phyloP scores from a whole-genome alignment of 2,329 filamentous ascomycete species.

The Ophiostoma tasmaniense region DNA sequence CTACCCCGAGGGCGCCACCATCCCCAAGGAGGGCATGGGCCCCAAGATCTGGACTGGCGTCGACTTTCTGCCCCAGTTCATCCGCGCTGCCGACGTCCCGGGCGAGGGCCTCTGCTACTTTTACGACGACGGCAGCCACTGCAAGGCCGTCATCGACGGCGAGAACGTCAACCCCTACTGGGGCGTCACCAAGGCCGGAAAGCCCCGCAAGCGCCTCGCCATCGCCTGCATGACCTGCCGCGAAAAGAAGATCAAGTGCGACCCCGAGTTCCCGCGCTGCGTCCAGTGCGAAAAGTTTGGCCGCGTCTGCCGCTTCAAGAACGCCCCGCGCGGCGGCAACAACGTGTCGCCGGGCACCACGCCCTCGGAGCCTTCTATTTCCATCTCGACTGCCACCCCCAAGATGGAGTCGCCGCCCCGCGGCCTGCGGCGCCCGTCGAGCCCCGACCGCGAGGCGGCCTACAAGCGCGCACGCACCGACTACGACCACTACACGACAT shows the following conservation, averaged over 20 bases:
- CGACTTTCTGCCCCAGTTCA: constrained; percentile 58
- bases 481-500: constrained; percentile 37
- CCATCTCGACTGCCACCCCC: no score
- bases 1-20: constrained; percentile 31
- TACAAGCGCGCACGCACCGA: constrained; percentile 43
- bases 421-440: constrained; percentile 23
- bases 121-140: constrained; percentile 76
- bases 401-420: constrained; percentile 32
- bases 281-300: constrained; percentile 90
- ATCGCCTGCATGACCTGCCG: constrained; percentile 90
- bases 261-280: constrained; percentile 79
- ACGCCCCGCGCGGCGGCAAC: constrained; percentile 58
- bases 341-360: constrained; percentile 48
- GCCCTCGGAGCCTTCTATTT: constrained; percentile 42
- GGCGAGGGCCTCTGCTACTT: constrained; percentile 78
- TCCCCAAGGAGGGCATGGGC: constrained; percentile 52
- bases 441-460: constrained; percentile 25
- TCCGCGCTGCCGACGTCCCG: constrained; percentile 56
- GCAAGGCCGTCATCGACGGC: constrained; percentile 75
- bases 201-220: constrained; percentile 81
- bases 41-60: constrained; percentile 63
- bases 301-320: constrained; percentile 73
- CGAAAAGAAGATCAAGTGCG: constrained; percentile 97
- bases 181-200: constrained; percentile 90
- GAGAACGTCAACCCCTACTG: constrained; percentile 83